phyloP scores from a whole-genome alignment of 345 rosid genomes.

The Diplotaxis tenuifolia region DNA sequence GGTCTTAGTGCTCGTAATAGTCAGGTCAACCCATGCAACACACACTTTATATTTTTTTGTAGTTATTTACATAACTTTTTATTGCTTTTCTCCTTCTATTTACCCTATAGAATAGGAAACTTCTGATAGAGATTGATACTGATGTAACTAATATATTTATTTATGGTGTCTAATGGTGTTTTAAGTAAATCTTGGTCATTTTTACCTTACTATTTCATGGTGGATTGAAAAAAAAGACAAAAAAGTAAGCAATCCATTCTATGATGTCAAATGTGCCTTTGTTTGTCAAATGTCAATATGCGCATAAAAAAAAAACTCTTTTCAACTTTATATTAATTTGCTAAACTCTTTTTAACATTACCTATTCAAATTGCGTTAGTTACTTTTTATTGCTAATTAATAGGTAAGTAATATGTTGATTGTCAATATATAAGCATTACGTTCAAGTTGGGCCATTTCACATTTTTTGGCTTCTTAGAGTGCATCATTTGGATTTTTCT shows the following conservation, averaged over 20 bases:
- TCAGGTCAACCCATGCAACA: constrained; percentile 30
- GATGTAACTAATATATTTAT: constrained; percentile 5
- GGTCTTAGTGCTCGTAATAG: constrained; percentile 15
- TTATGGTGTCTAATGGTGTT: not conserved
- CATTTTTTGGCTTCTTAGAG: not conserved
- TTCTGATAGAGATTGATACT: constrained; percentile 7
- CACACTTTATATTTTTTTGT: not conserved
- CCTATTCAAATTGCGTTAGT: not conserved
- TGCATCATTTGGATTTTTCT: not conserved
- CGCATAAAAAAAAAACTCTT: not conserved
- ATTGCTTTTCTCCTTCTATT: not conserved
- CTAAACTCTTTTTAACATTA: not conserved
- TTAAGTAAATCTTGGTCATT: not conserved
- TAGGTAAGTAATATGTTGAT: not conserved
- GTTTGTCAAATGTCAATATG: not conserved
- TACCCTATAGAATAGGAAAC: not conserved
- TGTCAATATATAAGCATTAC: not conserved
- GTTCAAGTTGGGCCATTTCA: not conserved
- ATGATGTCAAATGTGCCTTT: not conserved
- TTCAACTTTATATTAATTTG: not conserved
- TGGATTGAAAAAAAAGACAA: not conserved
- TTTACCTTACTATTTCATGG: not conserved
- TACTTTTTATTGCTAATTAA: not conserved
- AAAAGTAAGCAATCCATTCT: not conserved
- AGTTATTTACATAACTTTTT: not conserved